Evolutionary conservation across 1,284 basidiomycete species (phyloP).

Genomic region (Boletus hoseneyae): DNA sequence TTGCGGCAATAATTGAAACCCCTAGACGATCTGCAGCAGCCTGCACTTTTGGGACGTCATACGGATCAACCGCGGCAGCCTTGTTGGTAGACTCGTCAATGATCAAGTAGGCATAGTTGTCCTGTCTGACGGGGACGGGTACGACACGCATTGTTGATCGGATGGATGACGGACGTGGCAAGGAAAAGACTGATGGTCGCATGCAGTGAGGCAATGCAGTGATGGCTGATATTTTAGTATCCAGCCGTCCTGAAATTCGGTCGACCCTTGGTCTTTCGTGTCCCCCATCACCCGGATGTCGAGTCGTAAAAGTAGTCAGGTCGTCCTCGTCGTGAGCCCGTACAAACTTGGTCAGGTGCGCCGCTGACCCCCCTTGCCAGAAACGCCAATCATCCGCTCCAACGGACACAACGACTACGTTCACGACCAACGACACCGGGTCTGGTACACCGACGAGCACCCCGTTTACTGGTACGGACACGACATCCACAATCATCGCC

Average conservation of each 20-base stretch:
- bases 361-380: constrained; percentile 8
- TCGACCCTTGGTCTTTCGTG: neutral
- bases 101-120: constrained; percentile 90
- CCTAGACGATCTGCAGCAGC: constrained; percentile 63
- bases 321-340: constrained; percentile 2
- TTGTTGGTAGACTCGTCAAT: constrained; percentile 68
- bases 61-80: constrained; percentile 82
- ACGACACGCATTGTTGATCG: constrained; percentile 61
- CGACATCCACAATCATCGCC: too few relatives aligned
- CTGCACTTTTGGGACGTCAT: constrained; percentile 74
- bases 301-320: neutral
- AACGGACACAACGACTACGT: too few relatives aligned
- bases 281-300: constrained; percentile 9
- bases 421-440: too few relatives aligned
- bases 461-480: too few relatives aligned
- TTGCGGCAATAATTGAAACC: constrained; percentile 69
- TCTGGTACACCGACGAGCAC: too few relatives aligned
- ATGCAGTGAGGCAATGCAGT: constrained; percentile 22
- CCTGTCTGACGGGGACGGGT: constrained; percentile 72
- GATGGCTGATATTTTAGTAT: constrained; percentile 17
- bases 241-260: constrained; percentile 1
- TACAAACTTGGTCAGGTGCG: neutral
- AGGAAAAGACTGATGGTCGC: constrained; percentile 22
- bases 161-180: constrained; percentile 11
- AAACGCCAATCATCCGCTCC: neutral